Evolutionary conservation across 768 basidiomycete genomes (phyloP).

Genomic region (Hemileccinum rubropunctum): DNA sequence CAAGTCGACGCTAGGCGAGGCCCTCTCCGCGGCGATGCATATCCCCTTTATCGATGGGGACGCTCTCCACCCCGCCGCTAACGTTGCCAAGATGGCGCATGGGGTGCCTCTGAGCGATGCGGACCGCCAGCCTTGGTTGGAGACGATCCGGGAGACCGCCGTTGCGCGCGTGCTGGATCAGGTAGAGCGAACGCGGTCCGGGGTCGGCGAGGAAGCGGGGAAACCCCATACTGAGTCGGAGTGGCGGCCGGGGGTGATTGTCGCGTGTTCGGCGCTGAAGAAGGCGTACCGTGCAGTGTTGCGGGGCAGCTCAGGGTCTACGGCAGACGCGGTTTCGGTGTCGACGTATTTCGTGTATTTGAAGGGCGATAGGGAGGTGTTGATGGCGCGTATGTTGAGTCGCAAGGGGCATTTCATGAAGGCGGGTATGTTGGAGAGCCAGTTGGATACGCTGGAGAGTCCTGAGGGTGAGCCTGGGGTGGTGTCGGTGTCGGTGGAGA

Average conservation of each 20-base stretch:
- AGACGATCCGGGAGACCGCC: constrained; percentile 62
- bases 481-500: constrained; percentile 55
- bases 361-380: constrained; percentile 51
- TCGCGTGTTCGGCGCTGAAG: constrained; percentile 87
- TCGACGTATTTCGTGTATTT: constrained; percentile 83
- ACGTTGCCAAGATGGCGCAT: constrained; percentile 84
- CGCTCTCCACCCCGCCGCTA: constrained; percentile 75
- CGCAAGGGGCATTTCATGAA: constrained; percentile 84
- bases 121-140: constrained; percentile 87
- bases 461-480: constrained; percentile 68
- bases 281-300: constrained; percentile 77
- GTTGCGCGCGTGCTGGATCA: constrained; percentile 24
- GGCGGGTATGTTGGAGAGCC: constrained; percentile 75
- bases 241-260: constrained; percentile 55
- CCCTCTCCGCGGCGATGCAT: constrained; percentile 56
- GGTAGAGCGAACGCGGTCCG: not conserved
- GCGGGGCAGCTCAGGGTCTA: constrained; percentile 38
- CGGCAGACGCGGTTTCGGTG: constrained; percentile 23
- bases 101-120: constrained; percentile 76
- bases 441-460: constrained; percentile 66
- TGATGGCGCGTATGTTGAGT: constrained; percentile 61
- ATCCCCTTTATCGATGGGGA: constrained; percentile 88
- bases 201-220: not conserved
- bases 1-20: constrained; percentile 66
- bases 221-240: too few species aligned